Evolutionary conservation across 2,329 filamentous ascomycete species (phyloP), one percentile per base, ranked within the genome.

Genomic region (Ampelomyces quisqualis): DNA sequence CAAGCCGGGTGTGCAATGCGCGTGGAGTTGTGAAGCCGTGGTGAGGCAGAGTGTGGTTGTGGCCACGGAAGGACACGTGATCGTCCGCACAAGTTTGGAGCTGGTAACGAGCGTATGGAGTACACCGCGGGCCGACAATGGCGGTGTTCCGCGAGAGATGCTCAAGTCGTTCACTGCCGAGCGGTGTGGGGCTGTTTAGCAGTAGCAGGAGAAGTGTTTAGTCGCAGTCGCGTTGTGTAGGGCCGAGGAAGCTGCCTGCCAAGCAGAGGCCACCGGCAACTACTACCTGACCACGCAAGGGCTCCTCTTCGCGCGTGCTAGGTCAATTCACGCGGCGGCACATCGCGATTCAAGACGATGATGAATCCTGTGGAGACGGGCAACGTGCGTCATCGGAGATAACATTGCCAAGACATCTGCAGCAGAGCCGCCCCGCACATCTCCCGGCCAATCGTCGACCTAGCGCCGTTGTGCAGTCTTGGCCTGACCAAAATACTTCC

Each of bases 351-450:
- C 19, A 4, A 14, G 14, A 18, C n/a, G 10, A 14, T 7, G 8
- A 30, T 31, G 5, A 18, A n/a, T n/a, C 23, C 18, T 7, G 28
- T 19, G 36, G 36, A 32, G 27, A 32, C n/a, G 13, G 20, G 21
- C 28, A 36, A 24, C 20, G 28, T 38, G 29, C 36, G 36, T 38
- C 33, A 11, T 38, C 44, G 38, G 41, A 24, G 32, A 41, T 39
- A 38, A 29, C 15, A 24, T 9, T 18, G 47, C 40, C 47, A 45
- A 51, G 32, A 7, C 17, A 23, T 32, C 23, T 30, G 47, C 24
- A 38, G 14, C 40, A 32, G 41, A 45, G 44, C 47, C 29, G 29
- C 29, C 18, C 18, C 44, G 39, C 47, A 38, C 31, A 38, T 38
- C 38, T 35, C 26, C 39, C 39, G 33, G 35, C 20, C 30, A 38